Base-by-base conservation (phyloP, 2,329 filamentous ascomycete species). In the Rhinocladiella similis region DNA sequence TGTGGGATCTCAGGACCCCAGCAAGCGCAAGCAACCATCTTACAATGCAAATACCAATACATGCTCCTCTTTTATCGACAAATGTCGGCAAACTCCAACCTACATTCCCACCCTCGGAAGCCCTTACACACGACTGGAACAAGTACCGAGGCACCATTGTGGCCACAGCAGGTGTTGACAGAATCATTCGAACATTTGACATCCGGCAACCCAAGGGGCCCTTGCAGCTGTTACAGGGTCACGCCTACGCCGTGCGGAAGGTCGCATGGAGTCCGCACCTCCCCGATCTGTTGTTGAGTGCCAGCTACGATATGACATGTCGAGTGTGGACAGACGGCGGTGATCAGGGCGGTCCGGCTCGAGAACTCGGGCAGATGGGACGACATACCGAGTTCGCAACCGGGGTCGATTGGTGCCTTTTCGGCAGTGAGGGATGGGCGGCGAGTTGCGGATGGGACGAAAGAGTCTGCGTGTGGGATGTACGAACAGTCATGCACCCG, bases 251-350 rank as follows among this genome's bases (percentile, higher is more conserved):
- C 2, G 86, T 97, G 22, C 81, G 92, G 47, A 86, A 89, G 62
- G 69, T 99, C 3, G 84, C 90, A 5, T 99, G 94, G 93, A 95
- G 90, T 67, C 94, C 94, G 9, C 94, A 99, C 76, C 82, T 94
- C n/a, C 86, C 86, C 56, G 90, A 97, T 70, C 83, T 96, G 9
- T 74, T 99, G 41, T 80, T 96, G 41, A 94, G 87, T 65, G 93
- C 90, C 1, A 94, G 91, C 69, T 99, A 99, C 73, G 94, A 99
- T 74, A 99, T 99, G 94, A 96, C 90, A 5, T 95, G 94, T 64
- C 84, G 94, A 29, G 80, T 97, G 48, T 99, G 94, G 94, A 91
- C 86, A 10, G 94, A 97, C 69, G 89, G 85, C n/a, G 83, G 79
- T 35, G 62, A 72, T 58, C 62, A 75, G 7, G 66, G 67, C 20